Conservation (phyloP, 352 stramenopile species). For the Pythium phragmiticola region DNA sequence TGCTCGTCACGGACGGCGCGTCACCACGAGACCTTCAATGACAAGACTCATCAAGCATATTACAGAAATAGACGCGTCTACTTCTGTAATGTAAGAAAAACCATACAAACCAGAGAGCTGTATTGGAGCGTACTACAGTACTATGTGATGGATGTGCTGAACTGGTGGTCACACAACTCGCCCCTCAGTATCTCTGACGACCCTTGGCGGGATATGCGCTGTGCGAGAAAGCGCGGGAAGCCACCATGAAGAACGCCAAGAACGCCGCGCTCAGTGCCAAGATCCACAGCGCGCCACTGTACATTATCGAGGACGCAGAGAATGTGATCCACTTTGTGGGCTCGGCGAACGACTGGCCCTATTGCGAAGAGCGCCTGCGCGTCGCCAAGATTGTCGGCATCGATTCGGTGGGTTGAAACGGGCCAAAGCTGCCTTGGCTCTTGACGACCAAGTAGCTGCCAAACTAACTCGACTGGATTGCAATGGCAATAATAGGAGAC, state of each 20-base stretch:
- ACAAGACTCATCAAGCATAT: neutral
- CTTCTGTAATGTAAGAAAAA: no score
- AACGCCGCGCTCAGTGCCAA: slow-evolving; percentile 24
- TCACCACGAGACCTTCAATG: slow-evolving; percentile 24
- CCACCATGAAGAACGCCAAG: slow-evolving; percentile 34
- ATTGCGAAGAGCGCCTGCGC: slow-evolving; percentile 48
- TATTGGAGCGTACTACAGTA: slow-evolving; percentile 6
- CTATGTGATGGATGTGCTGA: slow-evolving; percentile 7
- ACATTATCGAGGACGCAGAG: slow-evolving; percentile 40
- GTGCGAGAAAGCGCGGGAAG: slow-evolving; percentile 22
- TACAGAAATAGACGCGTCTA: neutral
- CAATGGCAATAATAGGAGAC: slow-evolving; percentile 44
- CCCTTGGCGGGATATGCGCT: slow-evolving; percentile 23
- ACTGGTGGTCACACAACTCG: slow-evolving; percentile 12
- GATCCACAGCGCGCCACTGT: slow-evolving; percentile 59
- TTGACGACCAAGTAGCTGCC: neutral
- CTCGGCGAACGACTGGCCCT: slow-evolving; percentile 40
- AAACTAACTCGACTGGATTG: neutral
- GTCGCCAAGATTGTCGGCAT: slow-evolving; percentile 59
- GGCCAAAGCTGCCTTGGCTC: neutral
- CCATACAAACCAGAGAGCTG: neutral
- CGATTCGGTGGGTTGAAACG: slow-evolving; percentile 54
- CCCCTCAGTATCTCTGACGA: neutral
- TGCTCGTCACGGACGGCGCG: slow-evolving; percentile 7
- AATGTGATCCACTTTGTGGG: slow-evolving; percentile 54